phyloP scores from a whole-genome alignment of 257 asterid genomes.

The Echites panduratus region DNA sequence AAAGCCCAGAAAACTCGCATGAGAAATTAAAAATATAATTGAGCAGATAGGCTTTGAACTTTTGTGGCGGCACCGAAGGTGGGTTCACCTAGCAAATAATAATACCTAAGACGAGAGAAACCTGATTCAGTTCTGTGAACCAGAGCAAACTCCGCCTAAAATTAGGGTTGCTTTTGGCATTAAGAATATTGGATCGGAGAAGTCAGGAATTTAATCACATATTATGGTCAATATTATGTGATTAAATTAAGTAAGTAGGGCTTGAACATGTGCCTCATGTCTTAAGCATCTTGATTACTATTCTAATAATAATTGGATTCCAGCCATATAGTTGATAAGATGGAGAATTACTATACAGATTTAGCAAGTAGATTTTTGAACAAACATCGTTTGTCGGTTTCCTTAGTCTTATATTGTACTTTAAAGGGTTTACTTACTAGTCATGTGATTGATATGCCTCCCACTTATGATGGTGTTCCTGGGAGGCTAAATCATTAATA shows the following conservation, averaged over 20 bases:
- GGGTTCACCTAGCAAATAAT: not conserved
- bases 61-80: not conserved
- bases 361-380: constrained; percentile 5
- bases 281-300: constrained; percentile 6
- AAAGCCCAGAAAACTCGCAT: not conserved
- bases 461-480: constrained; percentile 10
- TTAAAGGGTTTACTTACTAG: not conserved
- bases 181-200: not conserved
- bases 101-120: not conserved
- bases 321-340: constrained; percentile 10
- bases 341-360: constrained; percentile 15
- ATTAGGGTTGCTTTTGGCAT: constrained; percentile 12
- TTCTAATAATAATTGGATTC: constrained; percentile 3
- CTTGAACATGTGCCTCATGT: constrained; percentile 13
- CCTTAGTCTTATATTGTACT: constrained; percentile 1
- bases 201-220: not conserved
- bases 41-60: not conserved
- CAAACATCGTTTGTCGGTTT: constrained; percentile 13
- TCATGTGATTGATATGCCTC: not conserved
- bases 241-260: not conserved
- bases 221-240: not conserved
- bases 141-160: constrained; percentile 15
- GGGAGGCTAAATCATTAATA: constrained; percentile 5
- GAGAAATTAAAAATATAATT: not conserved
- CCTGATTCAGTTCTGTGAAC: not conserved